These are phyloP conservation scores for Pestalotiopsis sp. DNA, from an alignment of 2,329 filamentous ascomycete genomes.

Conservation along the genomic window DNA sequence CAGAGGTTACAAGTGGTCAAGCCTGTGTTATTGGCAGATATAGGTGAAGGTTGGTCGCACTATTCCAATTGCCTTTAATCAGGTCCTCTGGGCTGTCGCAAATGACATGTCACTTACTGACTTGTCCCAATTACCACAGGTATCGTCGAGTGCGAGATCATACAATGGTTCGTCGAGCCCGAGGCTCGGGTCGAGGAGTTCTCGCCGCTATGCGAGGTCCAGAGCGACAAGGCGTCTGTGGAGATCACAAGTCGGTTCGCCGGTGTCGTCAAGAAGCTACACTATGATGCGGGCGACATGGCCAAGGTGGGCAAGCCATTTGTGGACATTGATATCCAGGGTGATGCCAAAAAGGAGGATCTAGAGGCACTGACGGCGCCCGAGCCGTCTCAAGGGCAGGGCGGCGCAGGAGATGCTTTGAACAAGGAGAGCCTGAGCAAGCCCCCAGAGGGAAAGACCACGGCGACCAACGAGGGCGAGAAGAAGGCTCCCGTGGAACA, in stretches of 20 bases:
- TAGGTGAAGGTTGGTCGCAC: slow-evolving; percentile 72
- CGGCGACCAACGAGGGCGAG: slow-evolving; percentile 9
- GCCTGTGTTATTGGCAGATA: slow-evolving; percentile 82
- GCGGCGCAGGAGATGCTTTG: slow-evolving; percentile 25
- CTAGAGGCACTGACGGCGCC: slow-evolving; percentile 42
- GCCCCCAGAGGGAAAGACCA: slow-evolving; percentile 20
- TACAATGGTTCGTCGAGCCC: slow-evolving; percentile 98
- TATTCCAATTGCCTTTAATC: neutral
- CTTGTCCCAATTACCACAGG: slow-evolving; percentile 55
- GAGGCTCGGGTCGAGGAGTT: slow-evolving; percentile 96
- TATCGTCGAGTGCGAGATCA: slow-evolving; percentile 97
- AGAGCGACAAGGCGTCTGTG: slow-evolving; percentile 90
- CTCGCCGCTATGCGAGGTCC: slow-evolving; percentile 96
- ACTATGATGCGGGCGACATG: slow-evolving; percentile 96
- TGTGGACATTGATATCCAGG: slow-evolving; percentile 92
- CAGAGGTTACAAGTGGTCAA: slow-evolving; percentile 63
- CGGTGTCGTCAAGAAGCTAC: slow-evolving; percentile 92
- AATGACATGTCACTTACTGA: slow-evolving; percentile 7
- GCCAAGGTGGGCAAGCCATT: slow-evolving; percentile 93
- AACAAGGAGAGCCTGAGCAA: slow-evolving; percentile 25
- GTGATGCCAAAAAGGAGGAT: slow-evolving; percentile 69
- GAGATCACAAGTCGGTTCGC: slow-evolving; percentile 96
- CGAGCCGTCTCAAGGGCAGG: slow-evolving; percentile 31
- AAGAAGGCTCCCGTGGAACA: slow-evolving; percentile 17
- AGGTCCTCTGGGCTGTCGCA: neutral